phyloP scores from a whole-genome alignment of 805 yeast genomes.

The Candida montana region DNA sequence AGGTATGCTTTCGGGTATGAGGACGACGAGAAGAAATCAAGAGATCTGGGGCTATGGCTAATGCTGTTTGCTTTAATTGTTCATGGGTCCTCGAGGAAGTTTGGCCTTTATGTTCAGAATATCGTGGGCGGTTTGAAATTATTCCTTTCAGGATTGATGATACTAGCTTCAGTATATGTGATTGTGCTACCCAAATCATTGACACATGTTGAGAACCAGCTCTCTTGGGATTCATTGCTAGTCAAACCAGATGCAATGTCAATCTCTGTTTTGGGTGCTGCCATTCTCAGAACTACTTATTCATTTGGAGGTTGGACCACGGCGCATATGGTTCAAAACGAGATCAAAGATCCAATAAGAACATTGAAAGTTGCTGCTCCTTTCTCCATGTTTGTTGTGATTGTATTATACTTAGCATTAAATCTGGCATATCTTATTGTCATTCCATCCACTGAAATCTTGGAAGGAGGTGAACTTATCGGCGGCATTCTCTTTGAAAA shows the following conservation, averaged over 20 bases:
- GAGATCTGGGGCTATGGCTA: constrained; percentile 37
- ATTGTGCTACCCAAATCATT: constrained; percentile 39
- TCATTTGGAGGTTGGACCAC: constrained; percentile 58
- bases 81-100: constrained; percentile 52
- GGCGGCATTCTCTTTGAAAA: constrained; percentile 51
- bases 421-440: constrained; percentile 50
- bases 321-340: constrained; percentile 53
- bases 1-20: constrained; percentile 38
- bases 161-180: constrained; percentile 51
- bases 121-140: constrained; percentile 56
- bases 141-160: constrained; percentile 44
- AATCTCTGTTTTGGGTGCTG: constrained; percentile 42
- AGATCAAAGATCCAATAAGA: constrained; percentile 48
- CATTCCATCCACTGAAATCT: constrained; percentile 45
- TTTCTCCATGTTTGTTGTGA: constrained; percentile 38
- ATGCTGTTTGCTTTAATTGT: constrained; percentile 33
- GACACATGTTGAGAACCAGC: constrained; percentile 42
- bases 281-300: constrained; percentile 49
- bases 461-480: constrained; percentile 46
- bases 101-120: constrained; percentile 57
- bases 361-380: constrained; percentile 58
- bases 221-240: constrained; percentile 29
- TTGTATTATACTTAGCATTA: constrained; percentile 43
- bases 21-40: constrained; percentile 29
- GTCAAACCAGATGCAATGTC: constrained; percentile 29